Evolutionary conservation across 2,329 filamentous ascomycete genomes (phyloP).

Genomic region (Calonectria honghensis): DNA sequence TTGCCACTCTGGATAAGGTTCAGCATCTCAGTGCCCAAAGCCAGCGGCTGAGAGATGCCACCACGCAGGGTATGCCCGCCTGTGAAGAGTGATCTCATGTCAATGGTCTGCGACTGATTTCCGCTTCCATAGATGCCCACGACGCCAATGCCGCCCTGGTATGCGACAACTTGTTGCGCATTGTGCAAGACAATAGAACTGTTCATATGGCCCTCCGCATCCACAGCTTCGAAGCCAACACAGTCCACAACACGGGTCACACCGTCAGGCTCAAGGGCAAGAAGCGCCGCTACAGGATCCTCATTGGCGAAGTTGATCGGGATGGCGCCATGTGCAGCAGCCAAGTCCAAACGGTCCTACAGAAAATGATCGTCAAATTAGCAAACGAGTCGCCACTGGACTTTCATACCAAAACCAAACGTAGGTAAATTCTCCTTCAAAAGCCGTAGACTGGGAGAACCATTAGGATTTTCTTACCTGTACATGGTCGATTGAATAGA

Average conservation of each 20-base stretch:
- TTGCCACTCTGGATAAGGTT: neutral
- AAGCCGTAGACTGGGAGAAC: neutral
- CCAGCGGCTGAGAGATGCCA: slow-evolving; percentile 4
- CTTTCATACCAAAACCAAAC: neutral
- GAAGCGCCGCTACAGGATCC: slow-evolving; percentile 27
- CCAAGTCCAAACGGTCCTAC: slow-evolving; percentile 19
- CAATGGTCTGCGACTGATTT: neutral
- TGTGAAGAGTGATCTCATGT: slow-evolving; percentile 9
- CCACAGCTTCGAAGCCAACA: slow-evolving; percentile 3
- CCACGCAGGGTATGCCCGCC: slow-evolving; percentile 3
- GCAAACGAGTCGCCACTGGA: slow-evolving; percentile 2
- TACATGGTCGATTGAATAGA: slow-evolving; percentile 27
- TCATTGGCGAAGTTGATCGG: slow-evolving; percentile 28
- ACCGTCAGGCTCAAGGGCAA: slow-evolving; percentile 9
- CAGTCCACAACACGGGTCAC: slow-evolving; percentile 11
- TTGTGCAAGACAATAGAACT: neutral
- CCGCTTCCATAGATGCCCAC: neutral
- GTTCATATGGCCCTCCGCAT: slow-evolving; percentile 8
- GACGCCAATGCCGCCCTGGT: slow-evolving; percentile 2
- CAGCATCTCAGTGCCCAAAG: slow-evolving; percentile 5
- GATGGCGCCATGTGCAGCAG: slow-evolving; percentile 21
- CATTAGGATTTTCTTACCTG: neutral
- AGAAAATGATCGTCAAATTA: slow-evolving; percentile 2
- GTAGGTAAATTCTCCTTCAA: neutral
- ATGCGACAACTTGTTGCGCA: slow-evolving; percentile 1